Evolutionary conservation across 73 alveolate genomes (phyloP).

Genomic region (Durusdinium trenchii): DNA sequence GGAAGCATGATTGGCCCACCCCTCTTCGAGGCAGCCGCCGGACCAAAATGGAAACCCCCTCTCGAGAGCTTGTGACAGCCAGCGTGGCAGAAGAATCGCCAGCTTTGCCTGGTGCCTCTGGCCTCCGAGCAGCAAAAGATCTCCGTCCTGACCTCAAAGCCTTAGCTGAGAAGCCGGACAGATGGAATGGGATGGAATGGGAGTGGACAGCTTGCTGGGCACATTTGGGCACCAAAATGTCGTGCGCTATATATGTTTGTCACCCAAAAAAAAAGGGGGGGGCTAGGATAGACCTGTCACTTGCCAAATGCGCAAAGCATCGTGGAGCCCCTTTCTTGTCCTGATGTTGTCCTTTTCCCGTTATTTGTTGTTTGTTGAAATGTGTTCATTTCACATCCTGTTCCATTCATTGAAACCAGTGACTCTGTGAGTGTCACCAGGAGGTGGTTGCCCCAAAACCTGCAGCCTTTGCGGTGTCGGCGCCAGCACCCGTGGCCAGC

Average conservation of each 20-base stretch:
- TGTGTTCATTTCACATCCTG: no score
- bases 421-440: no score
- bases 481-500: no score
- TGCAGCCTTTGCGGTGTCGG: no score
- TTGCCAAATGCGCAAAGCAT: not conserved
- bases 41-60: not conserved
- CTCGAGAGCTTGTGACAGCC: no score
- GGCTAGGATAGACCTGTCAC: not conserved
- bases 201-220: not conserved
- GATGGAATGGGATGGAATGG: no score
- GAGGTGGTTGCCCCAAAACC: no score
- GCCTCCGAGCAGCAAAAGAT: not conserved
- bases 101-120: not conserved
- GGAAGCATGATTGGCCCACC: no score
- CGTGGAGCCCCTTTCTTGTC: no score
- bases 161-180: not conserved
- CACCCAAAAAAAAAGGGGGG: not conserved
- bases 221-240: not conserved
- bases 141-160: conserved; percentile 14
- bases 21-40: conserved; percentile 15
- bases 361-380: no score
- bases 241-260: not conserved
- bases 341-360: no score
- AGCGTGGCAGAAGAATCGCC: conserved; percentile 30
- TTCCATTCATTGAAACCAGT: no score